A percentile compares a stretch with the other conserved stretches of the same genome.
phyloP scores from a whole-genome alignment of 768 basidiomycete species.

The Mycena sanguinolenta region DNA sequence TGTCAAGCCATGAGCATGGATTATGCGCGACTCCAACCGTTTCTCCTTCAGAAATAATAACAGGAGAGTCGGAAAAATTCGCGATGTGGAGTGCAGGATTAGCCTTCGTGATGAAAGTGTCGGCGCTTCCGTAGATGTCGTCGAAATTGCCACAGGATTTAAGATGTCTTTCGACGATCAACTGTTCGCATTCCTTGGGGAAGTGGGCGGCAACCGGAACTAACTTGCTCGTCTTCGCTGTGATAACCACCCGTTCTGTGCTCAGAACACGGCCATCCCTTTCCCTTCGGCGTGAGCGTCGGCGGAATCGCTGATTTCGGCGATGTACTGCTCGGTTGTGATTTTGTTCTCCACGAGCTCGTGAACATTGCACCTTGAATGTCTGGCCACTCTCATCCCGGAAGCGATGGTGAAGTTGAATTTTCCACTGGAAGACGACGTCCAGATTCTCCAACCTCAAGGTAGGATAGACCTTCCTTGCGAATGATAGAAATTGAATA shows the following conservation, averaged over 20 bases:
- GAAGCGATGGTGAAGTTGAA: conserved; percentile 1
- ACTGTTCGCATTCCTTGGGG: not conserved
- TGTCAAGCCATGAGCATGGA: not conserved
- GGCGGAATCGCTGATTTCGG: not conserved
- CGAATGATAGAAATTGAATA: conserved; percentile 47
- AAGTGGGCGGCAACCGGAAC: not conserved
- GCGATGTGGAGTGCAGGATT: not conserved
- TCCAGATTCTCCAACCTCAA: conserved; percentile 13
- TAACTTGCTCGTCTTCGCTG: not conserved
- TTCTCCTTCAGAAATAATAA: not conserved
- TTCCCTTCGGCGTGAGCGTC: not conserved
- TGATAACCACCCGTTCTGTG: not conserved
- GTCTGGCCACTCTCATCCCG: not conserved
- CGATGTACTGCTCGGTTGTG: not conserved
- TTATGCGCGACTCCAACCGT: not conserved
- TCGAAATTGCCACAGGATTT: not conserved
- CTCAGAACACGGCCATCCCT: not conserved
- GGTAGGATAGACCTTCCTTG: conserved; percentile 21
- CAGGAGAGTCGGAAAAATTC: not conserved
- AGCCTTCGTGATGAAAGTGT: not conserved
- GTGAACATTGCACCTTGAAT: conserved; percentile 1
- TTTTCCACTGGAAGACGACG: not conserved
- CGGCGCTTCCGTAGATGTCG: not conserved
- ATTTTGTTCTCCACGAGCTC: not conserved
- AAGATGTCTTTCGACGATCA: not conserved